Evolutionary conservation across 1,284 basidiomycete genomes (phyloP).

Genomic region (Neolentinus lepideus): DNA sequence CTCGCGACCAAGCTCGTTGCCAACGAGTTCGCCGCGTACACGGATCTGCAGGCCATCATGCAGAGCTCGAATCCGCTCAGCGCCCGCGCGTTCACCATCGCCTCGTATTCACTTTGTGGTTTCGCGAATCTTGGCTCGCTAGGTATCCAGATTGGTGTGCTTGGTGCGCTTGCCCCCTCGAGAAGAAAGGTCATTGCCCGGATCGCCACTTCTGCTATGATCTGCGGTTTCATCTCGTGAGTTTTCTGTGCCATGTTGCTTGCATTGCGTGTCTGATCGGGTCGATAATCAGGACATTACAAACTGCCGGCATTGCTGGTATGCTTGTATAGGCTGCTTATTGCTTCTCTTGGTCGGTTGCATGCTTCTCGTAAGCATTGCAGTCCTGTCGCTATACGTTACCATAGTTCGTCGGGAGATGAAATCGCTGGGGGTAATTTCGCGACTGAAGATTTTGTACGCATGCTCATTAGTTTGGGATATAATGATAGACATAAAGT

Average conservation of each 20-base stretch:
- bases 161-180: slow-evolving; percentile 78
- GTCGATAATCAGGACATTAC: slow-evolving; percentile 8
- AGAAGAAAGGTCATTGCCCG: slow-evolving; percentile 65
- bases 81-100: slow-evolving; percentile 70
- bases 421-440: not conserved
- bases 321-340: slow-evolving; percentile 3
- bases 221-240: slow-evolving; percentile 69
- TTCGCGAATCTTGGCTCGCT: slow-evolving; percentile 85
- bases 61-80: slow-evolving; percentile 47
- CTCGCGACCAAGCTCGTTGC: slow-evolving; percentile 85
- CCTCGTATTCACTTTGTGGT: slow-evolving; percentile 81
- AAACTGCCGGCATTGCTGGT: slow-evolving; percentile 10
- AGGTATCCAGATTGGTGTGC: slow-evolving; percentile 89
- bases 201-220: slow-evolving; percentile 71
- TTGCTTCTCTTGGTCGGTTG: not conserved
- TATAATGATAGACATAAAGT: too few relatives aligned
- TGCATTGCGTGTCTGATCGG: not conserved
- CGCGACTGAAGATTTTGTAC: too few relatives aligned
- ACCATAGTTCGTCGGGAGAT: not conserved
- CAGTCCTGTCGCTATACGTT: slow-evolving; percentile 2
- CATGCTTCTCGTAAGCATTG: not conserved
- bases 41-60: slow-evolving; percentile 48
- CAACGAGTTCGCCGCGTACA: slow-evolving; percentile 84
- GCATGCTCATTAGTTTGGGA: too few relatives aligned
- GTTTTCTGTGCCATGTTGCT: slow-evolving; percentile 4